Evolutionary conservation across 257 asterid genomes (phyloP).

Genomic region (Plantago major): DNA sequence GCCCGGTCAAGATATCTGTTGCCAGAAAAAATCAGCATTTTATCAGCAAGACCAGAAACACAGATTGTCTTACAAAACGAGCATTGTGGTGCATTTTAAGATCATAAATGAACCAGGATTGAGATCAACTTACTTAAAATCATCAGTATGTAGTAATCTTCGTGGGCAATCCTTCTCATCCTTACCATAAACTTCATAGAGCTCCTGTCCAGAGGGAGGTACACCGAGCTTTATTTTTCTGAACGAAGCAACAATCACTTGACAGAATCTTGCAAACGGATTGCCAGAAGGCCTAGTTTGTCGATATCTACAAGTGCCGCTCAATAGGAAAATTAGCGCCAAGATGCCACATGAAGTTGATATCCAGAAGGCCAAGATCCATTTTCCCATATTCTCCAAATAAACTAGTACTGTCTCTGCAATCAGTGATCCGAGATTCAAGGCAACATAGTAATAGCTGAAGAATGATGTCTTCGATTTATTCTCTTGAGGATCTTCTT

Average conservation of each 20-base stretch:
- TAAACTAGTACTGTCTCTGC: constrained; percentile 73
- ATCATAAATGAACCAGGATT: too few species aligned
- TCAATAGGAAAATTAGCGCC: constrained; percentile 41
- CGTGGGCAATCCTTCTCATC: constrained; percentile 41
- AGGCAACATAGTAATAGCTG: constrained; percentile 72
- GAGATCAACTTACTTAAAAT: constrained; percentile 49
- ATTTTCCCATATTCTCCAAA: constrained; percentile 55
- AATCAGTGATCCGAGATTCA: constrained; percentile 66
- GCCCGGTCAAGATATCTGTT: constrained; percentile 72
- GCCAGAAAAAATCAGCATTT: constrained; percentile 6
- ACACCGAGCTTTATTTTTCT: constrained; percentile 42
- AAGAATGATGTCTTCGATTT: constrained; percentile 55
- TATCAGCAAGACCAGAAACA: background rate
- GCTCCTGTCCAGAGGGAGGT: constrained; percentile 47
- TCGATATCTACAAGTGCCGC: constrained; percentile 54
- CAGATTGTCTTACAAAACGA: background rate
- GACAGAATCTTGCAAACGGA: constrained; percentile 61
- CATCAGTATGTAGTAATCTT: constrained; percentile 47
- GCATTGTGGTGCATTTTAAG: background rate
- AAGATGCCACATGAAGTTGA: constrained; percentile 67
- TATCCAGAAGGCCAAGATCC: constrained; percentile 80
- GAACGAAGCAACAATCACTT: constrained; percentile 62
- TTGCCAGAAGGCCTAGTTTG: constrained; percentile 57
- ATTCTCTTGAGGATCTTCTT: constrained; percentile 57
- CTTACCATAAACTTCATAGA: constrained; percentile 40